Evolutionary conservation across 179 eudicot genomes (phyloP), one percentile per base, ranked within the genome.

Genomic region (Nepenthes alata): DNA sequence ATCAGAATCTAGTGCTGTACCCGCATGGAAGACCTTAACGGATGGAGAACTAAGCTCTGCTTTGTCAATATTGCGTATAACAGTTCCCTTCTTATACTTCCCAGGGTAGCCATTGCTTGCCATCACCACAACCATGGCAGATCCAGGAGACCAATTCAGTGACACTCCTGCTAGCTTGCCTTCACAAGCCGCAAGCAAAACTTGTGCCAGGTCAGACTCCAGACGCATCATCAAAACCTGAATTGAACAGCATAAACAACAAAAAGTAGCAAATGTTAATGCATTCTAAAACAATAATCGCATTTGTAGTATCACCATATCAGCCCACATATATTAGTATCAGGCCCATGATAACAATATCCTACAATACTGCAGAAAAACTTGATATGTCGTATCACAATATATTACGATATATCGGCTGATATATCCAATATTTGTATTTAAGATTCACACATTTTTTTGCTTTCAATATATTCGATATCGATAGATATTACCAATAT

Each of bases 61-160:
- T 64, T 69, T 81, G 59, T 82, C 83, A 13, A 89, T 56, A 61
- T 86, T 84, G 56, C 45, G 68, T 55, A 91, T 89, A 49, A 81
- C 70, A 25, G 80, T 78, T 56, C 96, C 96, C 70, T 89, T 91
- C 37, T 76, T 66, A 14, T 91, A 91, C 65, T 59, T 84, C 36
- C 96, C 95, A 7, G 98, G 96, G 74, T 91, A 91, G 45, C 98
- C 98, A 0, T 89, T 76, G 67, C 98, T 91, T 37, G 98, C 98
- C 98, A 91, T 89, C 51, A 91, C 98, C 58, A 91, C 96, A 10
- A 89, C 89, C 98, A 91, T 89, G 56, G 98, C 91, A 0, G 95
- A 86, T 14, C 91, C 96, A 2, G 82, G 80, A 3, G 98, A 84
- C 95, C 98, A 91, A 5, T 80, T 73, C 53, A 89, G 65, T 48